Base-by-base conservation (phyloP, 768 basidiomycete species). In the Pleurotus cornucopiae region DNA sequence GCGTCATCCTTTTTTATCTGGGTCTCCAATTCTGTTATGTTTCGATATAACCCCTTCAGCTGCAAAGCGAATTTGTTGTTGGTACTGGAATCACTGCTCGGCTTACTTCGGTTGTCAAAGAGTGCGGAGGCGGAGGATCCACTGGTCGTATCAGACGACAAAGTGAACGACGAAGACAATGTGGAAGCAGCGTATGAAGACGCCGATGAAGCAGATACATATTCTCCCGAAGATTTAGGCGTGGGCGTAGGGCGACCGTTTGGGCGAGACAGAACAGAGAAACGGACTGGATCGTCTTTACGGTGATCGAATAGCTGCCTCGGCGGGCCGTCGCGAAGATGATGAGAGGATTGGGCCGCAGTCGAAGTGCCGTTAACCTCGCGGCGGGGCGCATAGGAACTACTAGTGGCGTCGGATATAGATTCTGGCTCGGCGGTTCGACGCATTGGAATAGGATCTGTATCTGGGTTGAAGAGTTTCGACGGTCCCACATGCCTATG, bases 241-340 rank as follows among this genome's bases (percentile, higher is more conserved):
- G 79, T 75, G 5, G 83, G 81, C 0, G 74, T 61, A 0, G 79
- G 76, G 5, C 79, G 79, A 40, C 66, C 65, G 49, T 63, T 65
- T 48, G 85, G 79, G 41, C 85, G 80, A 3, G 82, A 73, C 37
- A 84, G 78, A 34, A 85, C 80, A 39, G 83, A 75, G 70, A 98
- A 98, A 9, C 88, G 82, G 30, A 94, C 82, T 0, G 97, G 93
- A 67, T 98, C 92, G 67, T 98, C 91, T 64, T 91, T 86, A 39
- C 90, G 80, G 57, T 90, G 91, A 66, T 98, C 94, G 57, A 94
- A 95, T 0, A 97, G 81, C 58, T 88, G 89, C 41, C 85, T 73
- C 5, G 69, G 59, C 6, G 77, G 68, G 2, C 76, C 61, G 23
- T 66, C 67, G 38, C 68, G 66, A 23, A 65, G 64, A 55, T 64